Percentiles rank a stretch among this genome's conserved stretches.
These are phyloP conservation scores for Boletus mariae DNA, from an alignment of 1,284 basidiomycete genomes.

Conservation along the genomic window DNA sequence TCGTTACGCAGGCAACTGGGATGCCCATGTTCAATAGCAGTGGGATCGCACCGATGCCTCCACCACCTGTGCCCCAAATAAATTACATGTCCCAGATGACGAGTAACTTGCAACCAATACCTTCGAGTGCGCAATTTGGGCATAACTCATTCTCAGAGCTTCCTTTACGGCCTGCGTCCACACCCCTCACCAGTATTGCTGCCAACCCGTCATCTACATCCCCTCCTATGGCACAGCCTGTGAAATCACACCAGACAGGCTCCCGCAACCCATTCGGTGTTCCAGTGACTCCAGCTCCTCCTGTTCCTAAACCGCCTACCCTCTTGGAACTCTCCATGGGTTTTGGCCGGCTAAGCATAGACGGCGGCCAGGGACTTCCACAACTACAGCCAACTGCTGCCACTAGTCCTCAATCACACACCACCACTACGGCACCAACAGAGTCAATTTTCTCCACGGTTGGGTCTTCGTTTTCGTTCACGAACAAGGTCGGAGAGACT, in stretches of 20 bases:
- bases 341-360: conserved; percentile 22
- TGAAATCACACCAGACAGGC: conserved; percentile 91
- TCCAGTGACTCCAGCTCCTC: conserved; percentile 61
- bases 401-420: conserved; percentile 2
- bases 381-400: conserved; percentile 28
- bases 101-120: conserved; percentile 5
- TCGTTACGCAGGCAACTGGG: conserved; percentile 69
- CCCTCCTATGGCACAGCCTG: conserved; percentile 48
- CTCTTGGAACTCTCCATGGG: conserved; percentile 77
- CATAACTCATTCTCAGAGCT: conserved; percentile 22
- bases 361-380: conserved; percentile 29
- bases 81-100: conserved; percentile 13
- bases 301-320: conserved; percentile 72
- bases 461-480: conserved; percentile 65
- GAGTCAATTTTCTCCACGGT: conserved; percentile 58
- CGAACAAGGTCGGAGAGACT: conserved; percentile 32
- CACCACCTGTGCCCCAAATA: conserved; percentile 6
- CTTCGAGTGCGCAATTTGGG: conserved; percentile 10
- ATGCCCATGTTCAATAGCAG: conserved; percentile 67
- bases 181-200: conserved; percentile 49
- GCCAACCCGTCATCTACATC: conserved; percentile 32
- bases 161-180: conserved; percentile 64
- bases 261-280: conserved; percentile 94
- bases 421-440: conserved; percentile 7
- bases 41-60: conserved; percentile 35